phyloP scores from a whole-genome alignment of 2,329 filamentous ascomycete species.

The Chaetomiaceae sp. region DNA sequence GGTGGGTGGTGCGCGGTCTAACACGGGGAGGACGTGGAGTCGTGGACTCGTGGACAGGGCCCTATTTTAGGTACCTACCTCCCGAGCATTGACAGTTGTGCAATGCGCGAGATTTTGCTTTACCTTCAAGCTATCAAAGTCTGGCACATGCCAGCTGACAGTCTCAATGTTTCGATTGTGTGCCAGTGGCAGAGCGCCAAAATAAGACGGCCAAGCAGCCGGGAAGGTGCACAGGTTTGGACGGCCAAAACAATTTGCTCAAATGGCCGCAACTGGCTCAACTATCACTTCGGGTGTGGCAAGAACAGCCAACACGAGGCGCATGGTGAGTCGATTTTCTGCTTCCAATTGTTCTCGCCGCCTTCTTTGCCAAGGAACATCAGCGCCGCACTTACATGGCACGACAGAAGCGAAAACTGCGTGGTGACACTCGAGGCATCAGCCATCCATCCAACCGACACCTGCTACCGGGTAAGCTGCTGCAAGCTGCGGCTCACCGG shows the following conservation, averaged over 20 bases:
- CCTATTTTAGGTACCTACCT: no score
- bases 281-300: neutral
- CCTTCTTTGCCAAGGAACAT: neutral
- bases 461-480: neutral
- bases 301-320: conserved; percentile 1
- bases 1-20: no score
- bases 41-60: no score
- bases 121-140: neutral
- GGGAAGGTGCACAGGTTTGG: neutral
- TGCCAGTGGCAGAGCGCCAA: neutral
- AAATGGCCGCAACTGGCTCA: conserved; percentile 18
- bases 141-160: neutral
- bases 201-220: neutral
- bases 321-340: neutral
- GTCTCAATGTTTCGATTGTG: neutral
- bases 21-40: no score
- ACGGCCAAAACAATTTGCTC: conserved; percentile 17
- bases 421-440: neutral
- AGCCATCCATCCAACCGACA: neutral
- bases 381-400: neutral
- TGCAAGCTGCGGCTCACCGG: neutral
- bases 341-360: neutral
- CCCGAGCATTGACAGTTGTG: neutral
- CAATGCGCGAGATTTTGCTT: neutral
- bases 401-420: conserved; percentile 1